Evolutionary conservation across 1,139 yeast species (phyloP), one percentile per base, ranked within the genome.

Genomic region (Pichia sp.): DNA sequence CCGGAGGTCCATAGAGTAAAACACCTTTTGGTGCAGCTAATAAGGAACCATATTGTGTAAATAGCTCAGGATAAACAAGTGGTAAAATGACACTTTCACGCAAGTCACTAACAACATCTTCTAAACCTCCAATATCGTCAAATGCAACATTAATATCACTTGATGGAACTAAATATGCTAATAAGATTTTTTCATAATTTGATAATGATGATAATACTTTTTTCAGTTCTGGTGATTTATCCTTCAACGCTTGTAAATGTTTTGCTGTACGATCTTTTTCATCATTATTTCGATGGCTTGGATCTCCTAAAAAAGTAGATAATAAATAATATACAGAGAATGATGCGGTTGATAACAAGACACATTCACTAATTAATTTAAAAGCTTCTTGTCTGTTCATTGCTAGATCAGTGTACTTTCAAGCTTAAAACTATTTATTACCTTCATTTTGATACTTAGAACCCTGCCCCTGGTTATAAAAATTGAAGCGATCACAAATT

Each of bases 21-120:
- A 92, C 97, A 26, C 98, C 98, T 61, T 88, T 90, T 2, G 98
- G 98, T 1, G 96, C 92, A 60, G 85, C 88, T 34, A 85, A 72
- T 48, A 92, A 70, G 35, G 79, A 66, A 52, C 84, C 80, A 58
- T 82, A 85, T 37, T 75, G 77, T 15, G 74, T 69, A 59, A 82
- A 83, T 45, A 84, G 63, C 36, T 77, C 82, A 1, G 90, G 89
- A 40, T 71, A 82, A 1, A 95, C 89, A 48, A 92, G 71, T 0
- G 98, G 98, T 58, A 86, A 81, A 44, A 92, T 77, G 11, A 92
- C 96, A 46, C 90, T 79, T 65, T 92, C 98, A 56, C 86, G 74
- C 45, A 92, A 71, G 56, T 90, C 97, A 51, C 83, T 92, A 36
- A 92, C 79, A 42, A 88, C 85, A 18, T 72, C 73, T 50, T 86